These are phyloP conservation scores for Trypanosoma congolense DNA, from an alignment of 208 protist species.

Conservation along the genomic window DNA sequence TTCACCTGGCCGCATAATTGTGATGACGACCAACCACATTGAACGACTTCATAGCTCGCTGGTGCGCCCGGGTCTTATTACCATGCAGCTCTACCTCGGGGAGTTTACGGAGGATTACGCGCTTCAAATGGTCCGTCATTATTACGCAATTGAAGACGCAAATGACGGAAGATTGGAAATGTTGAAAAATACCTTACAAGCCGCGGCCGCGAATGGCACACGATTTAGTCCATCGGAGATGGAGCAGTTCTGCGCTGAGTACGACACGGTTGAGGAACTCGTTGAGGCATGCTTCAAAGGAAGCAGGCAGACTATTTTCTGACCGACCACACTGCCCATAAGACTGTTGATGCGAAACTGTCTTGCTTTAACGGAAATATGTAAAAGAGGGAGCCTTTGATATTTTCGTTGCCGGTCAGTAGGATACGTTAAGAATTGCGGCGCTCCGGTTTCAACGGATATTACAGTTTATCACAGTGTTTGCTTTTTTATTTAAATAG, in stretches of 20 bases:
- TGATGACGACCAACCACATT: slow-evolving; percentile 94
- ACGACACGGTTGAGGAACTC: slow-evolving; percentile 65
- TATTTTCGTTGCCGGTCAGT: too few species aligned
- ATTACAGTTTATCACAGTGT: too few species aligned
- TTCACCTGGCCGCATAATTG: slow-evolving; percentile 83
- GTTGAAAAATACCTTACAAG: slow-evolving; percentile 16
- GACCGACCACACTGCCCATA: neutral
- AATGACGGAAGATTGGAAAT: slow-evolving; percentile 11
- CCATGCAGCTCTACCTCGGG: slow-evolving; percentile 87
- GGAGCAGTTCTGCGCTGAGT: slow-evolving; percentile 85
- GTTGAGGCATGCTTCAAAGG: slow-evolving; percentile 46
- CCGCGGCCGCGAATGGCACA: slow-evolving; percentile 5
- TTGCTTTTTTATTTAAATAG: too few species aligned
- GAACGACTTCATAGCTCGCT: slow-evolving; percentile 84
- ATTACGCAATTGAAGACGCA: slow-evolving; percentile 33
- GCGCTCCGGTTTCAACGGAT: too few species aligned
- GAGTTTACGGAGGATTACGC: slow-evolving; percentile 64
- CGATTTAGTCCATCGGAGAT: slow-evolving; percentile 78
- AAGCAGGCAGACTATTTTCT: slow-evolving; percentile 55
- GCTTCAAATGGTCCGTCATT: slow-evolving; percentile 75
- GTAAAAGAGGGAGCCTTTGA: neutral
- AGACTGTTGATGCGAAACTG: neutral
- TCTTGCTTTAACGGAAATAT: neutral
- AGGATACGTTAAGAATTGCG: too few species aligned
- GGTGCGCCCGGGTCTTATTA: slow-evolving; percentile 83